Evolutionary conservation across 148 eudicot genomes (phyloP), one percentile per base, ranked within the genome.

Genomic region (Amaranthus cruentus): DNA sequence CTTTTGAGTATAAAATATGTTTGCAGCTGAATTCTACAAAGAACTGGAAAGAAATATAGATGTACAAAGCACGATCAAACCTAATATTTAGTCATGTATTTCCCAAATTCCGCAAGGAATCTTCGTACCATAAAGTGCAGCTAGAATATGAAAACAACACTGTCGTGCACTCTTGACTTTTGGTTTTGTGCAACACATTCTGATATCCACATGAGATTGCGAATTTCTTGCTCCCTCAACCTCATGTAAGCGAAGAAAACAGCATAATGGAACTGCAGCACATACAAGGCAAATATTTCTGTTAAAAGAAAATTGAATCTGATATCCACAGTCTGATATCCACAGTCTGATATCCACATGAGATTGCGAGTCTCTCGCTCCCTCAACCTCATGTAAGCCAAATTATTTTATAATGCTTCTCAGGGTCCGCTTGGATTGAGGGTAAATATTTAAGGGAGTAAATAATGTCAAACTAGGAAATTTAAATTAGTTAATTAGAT

Each of bases 101-200:
- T 62, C 43, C 15, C 4, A 28, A 69, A 61, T 3, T 52, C 42
- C 49, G 43, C 46, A 64, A 47, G 64, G 72, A 28, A n/a, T 54
- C 38, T 70, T 64, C 82, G 69, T 74, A 69, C 57, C 54, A 21
- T 13, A 11, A 15, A 15, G 3, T 4, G 9, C 28, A 49, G 56
- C 74, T 91, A 94, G 85, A 94, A 94, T 74, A 90, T 94, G 84
- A 91, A 89, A 76, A 94, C 98, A 54, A 94, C 98, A 47, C 98
- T 94, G 79, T 94, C 97, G n/a, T 94, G 98, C 28, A 94, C 98
- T 75, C 98, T 75, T 9, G 98, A 87, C 79, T 94, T 94, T 80
- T 94, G 98, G 90, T 91, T 91, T 78, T 94, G 98, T 44, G 97
- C 97, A 77, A 94, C 98, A 63, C 98, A 94, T 78, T 94, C 98